These are phyloP conservation scores for rapeseed (Brassica napus) DNA, from an alignment of 345 rosid species.

Conservation along the genomic window Da-Ae NC_063442.1:36076001-36076500, in stretches of 20 bases:
- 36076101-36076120: not conserved
- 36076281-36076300: not conserved
- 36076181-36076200: not conserved
- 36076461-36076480: not conserved
- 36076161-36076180: not conserved
- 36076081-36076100: not conserved
- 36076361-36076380: not conserved
- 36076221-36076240: not conserved
- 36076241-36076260: not conserved
- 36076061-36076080: not conserved
- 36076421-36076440: not conserved
- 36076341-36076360: constrained; percentile 2
- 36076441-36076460: not conserved
- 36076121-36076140: not conserved
- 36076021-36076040: constrained; percentile 1
- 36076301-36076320: not conserved
- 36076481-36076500: not conserved
- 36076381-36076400: constrained; percentile 3
- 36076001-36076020: not conserved
- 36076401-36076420: not conserved
- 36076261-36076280: not conserved
- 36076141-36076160: constrained; percentile 15
- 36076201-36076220: constrained; percentile 8
- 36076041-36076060: too few relatives aligned
- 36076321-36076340: not conserved